A percentile compares a stretch with the other conserved stretches of the same genome.
Conservation (phyloP, 139 green algal genomes). For the Cymbomonas tetramitiformis region DNA sequence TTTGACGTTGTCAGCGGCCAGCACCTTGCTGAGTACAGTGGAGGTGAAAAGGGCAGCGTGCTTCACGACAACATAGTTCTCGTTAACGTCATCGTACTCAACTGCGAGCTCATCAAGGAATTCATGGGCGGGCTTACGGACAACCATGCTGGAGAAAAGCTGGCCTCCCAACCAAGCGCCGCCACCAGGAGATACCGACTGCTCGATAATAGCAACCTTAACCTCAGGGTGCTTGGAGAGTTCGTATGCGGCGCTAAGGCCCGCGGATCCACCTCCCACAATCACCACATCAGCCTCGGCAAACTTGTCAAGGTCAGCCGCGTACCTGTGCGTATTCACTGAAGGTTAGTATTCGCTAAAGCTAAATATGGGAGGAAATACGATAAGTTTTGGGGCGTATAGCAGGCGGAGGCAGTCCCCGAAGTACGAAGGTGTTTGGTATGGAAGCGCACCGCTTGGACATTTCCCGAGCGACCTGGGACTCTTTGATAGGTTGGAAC, state of each 20-base stretch:
- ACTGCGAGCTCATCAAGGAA: constrained; percentile 71
- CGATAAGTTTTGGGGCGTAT: too few relatives aligned
- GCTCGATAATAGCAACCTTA: constrained; percentile 83
- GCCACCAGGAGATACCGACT: constrained; percentile 28
- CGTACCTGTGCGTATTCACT: constrained; percentile 50
- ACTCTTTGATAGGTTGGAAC: background rate
- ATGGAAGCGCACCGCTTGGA: too few relatives aligned
- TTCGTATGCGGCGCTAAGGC: constrained; percentile 84
- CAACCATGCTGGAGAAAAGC: constrained; percentile 84
- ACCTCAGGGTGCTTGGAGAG: constrained; percentile 78
- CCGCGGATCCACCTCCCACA: constrained; percentile 50
- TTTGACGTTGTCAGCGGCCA: constrained; percentile 85
- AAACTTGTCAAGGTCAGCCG: constrained; percentile 72
- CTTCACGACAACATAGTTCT: constrained; percentile 86
- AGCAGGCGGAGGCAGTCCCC: background rate
- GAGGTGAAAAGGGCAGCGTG: constrained; percentile 88
- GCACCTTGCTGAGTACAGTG: constrained; percentile 81
- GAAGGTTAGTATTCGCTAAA: constrained; percentile 10
- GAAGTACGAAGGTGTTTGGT: too few relatives aligned
- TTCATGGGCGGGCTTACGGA: constrained; percentile 81
- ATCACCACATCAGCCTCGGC: constrained; percentile 63
- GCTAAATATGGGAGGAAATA: background rate
- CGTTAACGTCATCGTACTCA: constrained; percentile 80
- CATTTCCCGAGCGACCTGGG: constrained; percentile 67
- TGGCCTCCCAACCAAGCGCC: constrained; percentile 91